These are phyloP conservation scores for Aspergillus ruber DNA, from an alignment of 2,329 filamentous ascomycete genomes.

Conservation along the genomic window DNA sequence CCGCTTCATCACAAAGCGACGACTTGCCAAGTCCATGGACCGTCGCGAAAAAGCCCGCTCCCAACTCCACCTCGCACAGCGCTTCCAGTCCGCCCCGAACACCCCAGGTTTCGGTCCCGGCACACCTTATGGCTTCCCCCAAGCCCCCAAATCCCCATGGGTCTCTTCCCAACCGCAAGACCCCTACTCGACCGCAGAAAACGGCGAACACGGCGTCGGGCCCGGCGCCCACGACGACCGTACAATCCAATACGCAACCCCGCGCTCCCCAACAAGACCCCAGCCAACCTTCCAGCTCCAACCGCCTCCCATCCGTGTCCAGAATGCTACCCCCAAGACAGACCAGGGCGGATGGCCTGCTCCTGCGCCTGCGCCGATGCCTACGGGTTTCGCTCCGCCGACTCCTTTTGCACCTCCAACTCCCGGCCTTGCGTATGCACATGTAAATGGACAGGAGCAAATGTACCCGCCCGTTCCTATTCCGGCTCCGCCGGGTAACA, in stretches of 20 bases:
- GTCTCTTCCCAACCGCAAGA: conserved; percentile 33
- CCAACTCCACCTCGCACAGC: conserved; percentile 87
- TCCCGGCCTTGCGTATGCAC: background rate
- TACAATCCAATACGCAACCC: conserved; percentile 50
- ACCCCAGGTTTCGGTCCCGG: conserved; percentile 65
- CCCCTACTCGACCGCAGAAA: conserved; percentile 45
- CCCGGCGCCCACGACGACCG: conserved; percentile 26
- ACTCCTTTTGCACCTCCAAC: background rate
- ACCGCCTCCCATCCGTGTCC: conserved; percentile 72
- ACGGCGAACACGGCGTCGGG: conserved; percentile 45
- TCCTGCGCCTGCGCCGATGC: conserved; percentile 35
- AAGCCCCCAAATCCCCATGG: conserved; percentile 52
- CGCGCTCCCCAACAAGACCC: conserved; percentile 55
- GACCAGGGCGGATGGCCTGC: conserved; percentile 53
- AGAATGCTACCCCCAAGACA: conserved; percentile 67
- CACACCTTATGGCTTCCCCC: conserved; percentile 19
- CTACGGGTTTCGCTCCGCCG: too few species aligned
- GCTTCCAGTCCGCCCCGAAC: conserved; percentile 84
- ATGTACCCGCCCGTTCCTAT: background rate
- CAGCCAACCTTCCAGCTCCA: conserved; percentile 73
- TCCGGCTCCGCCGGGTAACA: conserved; percentile 21
- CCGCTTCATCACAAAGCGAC: conserved; percentile 93
- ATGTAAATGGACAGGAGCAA: background rate
- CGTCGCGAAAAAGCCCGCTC: conserved; percentile 87
- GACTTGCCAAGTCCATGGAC: conserved; percentile 94